phyloP scores from a whole-genome alignment of 345 rosid genomes.

The Arabis alpina region DNA sequence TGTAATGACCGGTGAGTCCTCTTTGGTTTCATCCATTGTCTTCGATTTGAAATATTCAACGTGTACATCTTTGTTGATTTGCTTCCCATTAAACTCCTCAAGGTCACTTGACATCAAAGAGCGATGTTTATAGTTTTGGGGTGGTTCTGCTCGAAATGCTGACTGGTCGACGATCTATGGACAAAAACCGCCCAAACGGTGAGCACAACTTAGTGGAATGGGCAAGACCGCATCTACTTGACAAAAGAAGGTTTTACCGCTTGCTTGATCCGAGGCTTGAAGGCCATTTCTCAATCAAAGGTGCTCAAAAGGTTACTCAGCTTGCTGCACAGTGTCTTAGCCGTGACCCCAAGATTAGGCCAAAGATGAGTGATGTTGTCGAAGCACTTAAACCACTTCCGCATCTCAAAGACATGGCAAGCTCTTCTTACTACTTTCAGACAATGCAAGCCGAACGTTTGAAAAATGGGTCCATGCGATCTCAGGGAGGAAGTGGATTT shows the following conservation, averaged over 20 bases:
- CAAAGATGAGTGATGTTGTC: constrained; percentile 81
- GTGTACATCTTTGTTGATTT: constrained; percentile 1
- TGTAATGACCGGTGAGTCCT: constrained; percentile 90
- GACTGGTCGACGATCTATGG: constrained; percentile 81
- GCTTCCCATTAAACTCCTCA: constrained; percentile 27
- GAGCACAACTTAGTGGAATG: constrained; percentile 86
- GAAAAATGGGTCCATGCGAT: constrained; percentile 44
- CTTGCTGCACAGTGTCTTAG: constrained; percentile 79
- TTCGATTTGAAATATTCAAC: neutral
- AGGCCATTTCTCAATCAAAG: constrained; percentile 79
- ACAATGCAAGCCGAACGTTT: constrained; percentile 65
- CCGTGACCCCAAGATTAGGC: constrained; percentile 84
- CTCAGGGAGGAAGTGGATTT: constrained; percentile 51
- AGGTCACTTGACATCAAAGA: constrained; percentile 85
- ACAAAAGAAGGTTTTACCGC: constrained; percentile 74
- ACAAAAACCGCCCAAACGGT: constrained; percentile 76
- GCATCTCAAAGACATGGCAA: constrained; percentile 80
- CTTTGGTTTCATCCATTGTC: neutral
- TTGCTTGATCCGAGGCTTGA: constrained; percentile 82
- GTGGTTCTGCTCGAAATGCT: constrained; percentile 83
- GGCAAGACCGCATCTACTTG: constrained; percentile 83
- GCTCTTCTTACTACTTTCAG: constrained; percentile 79
- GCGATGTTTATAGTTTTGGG: constrained; percentile 87
- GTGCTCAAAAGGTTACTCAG: constrained; percentile 79
- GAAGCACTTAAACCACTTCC: constrained; percentile 73